Evolutionary conservation across 495 filamentous ascomycete species (phyloP), one percentile per base, ranked within the genome.

Genomic region (Aspergillus affinis): DNA sequence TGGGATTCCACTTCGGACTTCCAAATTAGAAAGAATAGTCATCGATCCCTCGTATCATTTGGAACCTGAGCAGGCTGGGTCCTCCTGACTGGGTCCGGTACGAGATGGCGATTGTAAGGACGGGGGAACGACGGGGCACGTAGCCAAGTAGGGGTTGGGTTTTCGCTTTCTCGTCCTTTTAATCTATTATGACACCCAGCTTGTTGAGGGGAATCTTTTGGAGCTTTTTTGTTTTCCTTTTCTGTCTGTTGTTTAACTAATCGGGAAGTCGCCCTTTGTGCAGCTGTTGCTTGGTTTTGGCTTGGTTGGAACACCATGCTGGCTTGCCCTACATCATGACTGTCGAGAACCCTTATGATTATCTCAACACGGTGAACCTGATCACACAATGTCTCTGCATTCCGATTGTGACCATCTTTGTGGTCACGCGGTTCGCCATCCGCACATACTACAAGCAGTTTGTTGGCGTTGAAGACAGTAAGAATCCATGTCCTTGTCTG

Each of bases 331-430:
- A 47, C 67, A 69, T 51, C 54, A 73, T 74, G 71, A 56, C 67
- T 20, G 44, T 66, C 8, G 60, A 55, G 8, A 58, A 77, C 29
- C 72, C 73, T 6, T 57, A 65, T 20, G 74, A 78, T 72, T 63
- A 66, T 12, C 59, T 77, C 18, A 55, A 72, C 52, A 79, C 76
- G 0, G 50, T 78, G 41, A 79, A 76, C 51, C 59, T 77, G 0
- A 71, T 78, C 41, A 77, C 74, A 12, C 77, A 82, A 63, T 69
- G 65, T 32, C 64, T 82, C n/a, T 81, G 75, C 61, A 72, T 82
- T 48, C 70, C 71, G 2, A 69, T 82, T 47, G 66, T 74, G 19
- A 68, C 72, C 15, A 30, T 75, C 1, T 75, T 79, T 48, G 68
- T 81, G 17, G 55, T 53, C 2, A 54, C 78, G 26, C 75, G 79